Conservation (phyloP, 2,329 filamentous ascomycete genomes). For the Raffaelea deltoideospora region DNA sequence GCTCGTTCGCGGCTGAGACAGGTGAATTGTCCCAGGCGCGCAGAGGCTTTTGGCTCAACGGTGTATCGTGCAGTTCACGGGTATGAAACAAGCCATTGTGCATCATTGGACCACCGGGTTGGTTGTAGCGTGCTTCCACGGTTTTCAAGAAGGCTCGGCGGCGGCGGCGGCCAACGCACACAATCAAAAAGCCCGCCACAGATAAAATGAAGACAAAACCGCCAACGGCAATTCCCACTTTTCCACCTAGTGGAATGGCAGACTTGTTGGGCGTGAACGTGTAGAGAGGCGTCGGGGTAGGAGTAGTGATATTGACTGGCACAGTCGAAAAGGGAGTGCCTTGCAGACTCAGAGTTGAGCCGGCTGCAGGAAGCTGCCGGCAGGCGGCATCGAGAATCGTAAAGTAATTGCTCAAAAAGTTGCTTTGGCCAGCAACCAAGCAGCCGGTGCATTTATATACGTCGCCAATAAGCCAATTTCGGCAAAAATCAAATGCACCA, state of each 20-base stretch:
- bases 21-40: slow-evolving; percentile 40
- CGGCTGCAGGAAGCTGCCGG: slow-evolving; percentile 30
- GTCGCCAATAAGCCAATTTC: slow-evolving; percentile 25
- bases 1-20: slow-evolving; percentile 25
- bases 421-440: slow-evolving; percentile 17
- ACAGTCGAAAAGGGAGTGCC: slow-evolving; percentile 36
- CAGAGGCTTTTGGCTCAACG: slow-evolving; percentile 37
- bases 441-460: slow-evolving; percentile 32
- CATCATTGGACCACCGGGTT: slow-evolving; percentile 26
- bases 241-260: slow-evolving; percentile 34
- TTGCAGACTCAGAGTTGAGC: slow-evolving; percentile 30
- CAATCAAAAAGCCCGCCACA: slow-evolving; percentile 33
- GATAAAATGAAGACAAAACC: slow-evolving; percentile 31
- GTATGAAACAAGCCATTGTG: slow-evolving; percentile 11
- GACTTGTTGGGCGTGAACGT: slow-evolving; percentile 26
- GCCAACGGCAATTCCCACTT: slow-evolving; percentile 43
- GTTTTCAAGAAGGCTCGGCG: slow-evolving; percentile 34
- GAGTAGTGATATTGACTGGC: slow-evolving; percentile 32
- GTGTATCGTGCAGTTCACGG: slow-evolving; percentile 26
- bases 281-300: slow-evolving; percentile 24
- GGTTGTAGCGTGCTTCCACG: slow-evolving; percentile 24
- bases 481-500: slow-evolving; percentile 38
- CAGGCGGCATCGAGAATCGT: slow-evolving; percentile 41
- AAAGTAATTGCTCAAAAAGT: slow-evolving; percentile 39
- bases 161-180: slow-evolving; percentile 40